Conservation (phyloP, 257 asterid genomes). For the Knoxia roxburghii region DNA sequence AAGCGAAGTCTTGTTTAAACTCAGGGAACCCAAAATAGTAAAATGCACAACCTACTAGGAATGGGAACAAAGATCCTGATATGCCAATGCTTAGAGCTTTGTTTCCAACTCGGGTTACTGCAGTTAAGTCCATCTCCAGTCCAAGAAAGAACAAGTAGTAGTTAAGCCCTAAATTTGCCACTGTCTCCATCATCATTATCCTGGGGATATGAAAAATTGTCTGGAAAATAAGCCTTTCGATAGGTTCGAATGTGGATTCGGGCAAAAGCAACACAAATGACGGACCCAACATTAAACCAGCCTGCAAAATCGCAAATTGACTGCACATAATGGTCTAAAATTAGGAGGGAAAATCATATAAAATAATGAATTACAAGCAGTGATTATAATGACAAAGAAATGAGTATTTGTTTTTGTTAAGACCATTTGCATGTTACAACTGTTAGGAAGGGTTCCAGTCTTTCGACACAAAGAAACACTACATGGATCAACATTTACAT, state of each 20-base stretch:
- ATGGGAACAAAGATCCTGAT: conserved; percentile 23
- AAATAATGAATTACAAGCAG: too few species aligned
- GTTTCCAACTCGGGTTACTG: conserved; percentile 15
- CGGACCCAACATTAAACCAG: conserved; percentile 19
- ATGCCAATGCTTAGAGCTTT: conserved; percentile 23
- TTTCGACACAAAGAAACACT: too few species aligned
- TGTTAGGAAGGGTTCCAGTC: too few species aligned
- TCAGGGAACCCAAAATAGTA: conserved; percentile 5
- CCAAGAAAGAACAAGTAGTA: conserved; percentile 24
- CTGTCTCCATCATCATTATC: conserved; percentile 23
- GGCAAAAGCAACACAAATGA: neutral
- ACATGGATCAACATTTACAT: too few species aligned
- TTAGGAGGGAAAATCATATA: too few species aligned
- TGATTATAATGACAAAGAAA: too few species aligned
- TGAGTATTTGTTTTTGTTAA: too few species aligned
- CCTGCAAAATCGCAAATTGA: conserved; percentile 5
- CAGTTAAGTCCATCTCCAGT: conserved; percentile 22
- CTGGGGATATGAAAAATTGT: conserved; percentile 15
- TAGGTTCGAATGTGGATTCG: neutral
- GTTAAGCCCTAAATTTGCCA: conserved; percentile 20
- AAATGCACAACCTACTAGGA: conserved; percentile 9
- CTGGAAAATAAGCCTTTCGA: neutral
- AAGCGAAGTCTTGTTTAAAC: neutral
- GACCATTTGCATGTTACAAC: too few species aligned
- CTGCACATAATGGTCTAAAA: too few species aligned